Conservation (phyloP, 2,329 filamentous ascomycete species). For the Bertia moriformis region DNA sequence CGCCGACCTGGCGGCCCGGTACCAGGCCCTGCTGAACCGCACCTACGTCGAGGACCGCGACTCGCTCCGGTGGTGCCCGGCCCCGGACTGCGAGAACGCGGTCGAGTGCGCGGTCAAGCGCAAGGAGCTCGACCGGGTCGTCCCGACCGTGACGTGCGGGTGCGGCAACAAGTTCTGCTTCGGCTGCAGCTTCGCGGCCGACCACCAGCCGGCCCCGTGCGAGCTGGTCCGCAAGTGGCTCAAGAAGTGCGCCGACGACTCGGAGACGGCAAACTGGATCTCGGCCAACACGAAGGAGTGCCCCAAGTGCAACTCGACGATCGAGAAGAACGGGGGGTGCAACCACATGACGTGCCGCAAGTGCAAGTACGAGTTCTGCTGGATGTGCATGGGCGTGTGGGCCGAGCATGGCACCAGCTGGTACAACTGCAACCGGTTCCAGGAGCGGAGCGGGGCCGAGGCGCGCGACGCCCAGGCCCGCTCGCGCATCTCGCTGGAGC, state of each 20-base stretch:
- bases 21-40: slow-evolving; percentile 72
- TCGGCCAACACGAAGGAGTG: slow-evolving; percentile 98
- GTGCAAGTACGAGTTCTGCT: slow-evolving; percentile 93
- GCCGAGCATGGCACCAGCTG: slow-evolving; percentile 96
- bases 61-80: slow-evolving; percentile 90
- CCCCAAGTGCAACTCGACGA: slow-evolving; percentile 87
- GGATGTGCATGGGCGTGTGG: slow-evolving; percentile 99
- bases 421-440: slow-evolving; percentile 98
- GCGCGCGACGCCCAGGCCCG: slow-evolving; percentile 84
- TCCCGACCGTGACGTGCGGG: slow-evolving; percentile 75
- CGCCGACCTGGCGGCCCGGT: slow-evolving; percentile 42
- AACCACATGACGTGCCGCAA: slow-evolving; percentile 98
- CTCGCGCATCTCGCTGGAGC: slow-evolving; percentile 76
- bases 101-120: slow-evolving; percentile 79
- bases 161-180: slow-evolving; percentile 90
- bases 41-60: slow-evolving; percentile 97
- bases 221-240: slow-evolving; percentile 85
- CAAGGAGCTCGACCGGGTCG: slow-evolving; percentile 69
- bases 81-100: slow-evolving; percentile 90
- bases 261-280: slow-evolving; percentile 98
- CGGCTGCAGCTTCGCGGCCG: slow-evolving; percentile 71
- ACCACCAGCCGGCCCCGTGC: slow-evolving; percentile 90
- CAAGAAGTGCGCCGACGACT: slow-evolving; percentile 96
- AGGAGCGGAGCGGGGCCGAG: slow-evolving; percentile 86
- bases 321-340: slow-evolving; percentile 96